phyloP scores from a whole-genome alignment of 805 yeast species.

The Kodamaea sagamina region DNA sequence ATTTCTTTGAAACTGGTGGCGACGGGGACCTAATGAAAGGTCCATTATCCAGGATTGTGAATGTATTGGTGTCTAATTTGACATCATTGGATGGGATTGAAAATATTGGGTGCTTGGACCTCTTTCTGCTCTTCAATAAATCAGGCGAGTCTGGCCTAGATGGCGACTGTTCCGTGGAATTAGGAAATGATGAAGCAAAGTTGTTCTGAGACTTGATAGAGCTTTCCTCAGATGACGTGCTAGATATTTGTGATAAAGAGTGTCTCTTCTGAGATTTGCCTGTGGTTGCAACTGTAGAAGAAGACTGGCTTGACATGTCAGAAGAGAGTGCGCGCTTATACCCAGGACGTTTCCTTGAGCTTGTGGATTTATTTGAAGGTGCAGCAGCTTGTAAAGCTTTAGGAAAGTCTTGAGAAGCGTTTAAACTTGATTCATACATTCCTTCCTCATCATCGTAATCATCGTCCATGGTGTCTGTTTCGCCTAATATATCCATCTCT shows the following conservation, averaged over 20 bases:
- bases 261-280: constrained; percentile 25
- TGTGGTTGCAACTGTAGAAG: constrained; percentile 28
- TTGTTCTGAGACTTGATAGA: constrained; percentile 17
- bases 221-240: constrained; percentile 42
- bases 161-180: constrained; percentile 11
- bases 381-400: background rate
- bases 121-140: constrained; percentile 13
- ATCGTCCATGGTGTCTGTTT: constrained; percentile 40
- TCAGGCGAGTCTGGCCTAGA: constrained; percentile 17
- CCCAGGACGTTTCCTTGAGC: constrained; percentile 27
- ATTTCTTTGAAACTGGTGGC: constrained; percentile 28
- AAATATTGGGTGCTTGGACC: constrained; percentile 13
- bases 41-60: constrained; percentile 7
- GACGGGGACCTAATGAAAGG: constrained; percentile 23
- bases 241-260: constrained; percentile 36
- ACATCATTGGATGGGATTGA: background rate
- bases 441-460: constrained; percentile 37
- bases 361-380: background rate
- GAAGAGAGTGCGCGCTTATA: constrained; percentile 36
- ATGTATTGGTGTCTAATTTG: constrained; percentile 4
- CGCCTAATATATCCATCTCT: constrained; percentile 42
- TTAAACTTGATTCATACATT: constrained; percentile 40
- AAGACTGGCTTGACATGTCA: constrained; percentile 38
- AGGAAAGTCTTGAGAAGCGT: constrained; percentile 32
- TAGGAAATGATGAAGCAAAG: constrained; percentile 14